These are phyloP conservation scores for Tricholoma terreum DNA, from an alignment of 768 basidiomycete species.

Conservation along the genomic window DNA sequence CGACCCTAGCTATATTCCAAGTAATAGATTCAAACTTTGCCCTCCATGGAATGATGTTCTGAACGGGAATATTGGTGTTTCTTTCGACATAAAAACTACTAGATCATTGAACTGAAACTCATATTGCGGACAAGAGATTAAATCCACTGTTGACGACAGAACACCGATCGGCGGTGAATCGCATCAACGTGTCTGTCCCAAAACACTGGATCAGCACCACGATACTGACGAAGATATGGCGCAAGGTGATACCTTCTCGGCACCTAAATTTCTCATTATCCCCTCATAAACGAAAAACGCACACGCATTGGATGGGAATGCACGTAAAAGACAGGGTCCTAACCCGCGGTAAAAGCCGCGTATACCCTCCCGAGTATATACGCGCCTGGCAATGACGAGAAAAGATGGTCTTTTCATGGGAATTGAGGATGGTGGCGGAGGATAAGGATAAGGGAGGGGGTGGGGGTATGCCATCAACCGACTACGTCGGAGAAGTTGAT, in stretches of 20 bases:
- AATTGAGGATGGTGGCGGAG: conserved; percentile 18
- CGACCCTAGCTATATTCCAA: not conserved
- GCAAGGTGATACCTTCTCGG: conserved; percentile 52
- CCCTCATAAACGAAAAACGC: conserved; percentile 80
- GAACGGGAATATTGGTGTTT: not conserved
- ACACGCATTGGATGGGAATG: conserved; percentile 77
- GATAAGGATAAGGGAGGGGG: conserved; percentile 40
- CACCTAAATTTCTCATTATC: conserved; percentile 59
- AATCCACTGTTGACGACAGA: no score
- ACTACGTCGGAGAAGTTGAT: conserved; percentile 30
- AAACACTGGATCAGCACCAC: conserved; percentile 6
- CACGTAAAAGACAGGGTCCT: conserved; percentile 63
- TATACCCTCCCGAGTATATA: conserved; percentile 50
- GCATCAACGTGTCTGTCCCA: conserved; percentile 43
- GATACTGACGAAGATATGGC: not conserved
- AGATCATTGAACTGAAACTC: not conserved
- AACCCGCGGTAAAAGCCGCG: conserved; percentile 65
- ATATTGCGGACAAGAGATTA: conserved; percentile 26
- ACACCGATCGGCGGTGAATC: no score
- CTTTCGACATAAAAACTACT: not conserved
- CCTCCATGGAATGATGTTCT: not conserved
- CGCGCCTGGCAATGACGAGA: conserved; percentile 45
- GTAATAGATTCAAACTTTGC: not conserved
- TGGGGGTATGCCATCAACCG: conserved; percentile 64
- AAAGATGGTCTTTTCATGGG: conserved; percentile 44